Base-by-base conservation (phyloP, 106 monocot genomes). In the Chionographis japonica region DNA sequence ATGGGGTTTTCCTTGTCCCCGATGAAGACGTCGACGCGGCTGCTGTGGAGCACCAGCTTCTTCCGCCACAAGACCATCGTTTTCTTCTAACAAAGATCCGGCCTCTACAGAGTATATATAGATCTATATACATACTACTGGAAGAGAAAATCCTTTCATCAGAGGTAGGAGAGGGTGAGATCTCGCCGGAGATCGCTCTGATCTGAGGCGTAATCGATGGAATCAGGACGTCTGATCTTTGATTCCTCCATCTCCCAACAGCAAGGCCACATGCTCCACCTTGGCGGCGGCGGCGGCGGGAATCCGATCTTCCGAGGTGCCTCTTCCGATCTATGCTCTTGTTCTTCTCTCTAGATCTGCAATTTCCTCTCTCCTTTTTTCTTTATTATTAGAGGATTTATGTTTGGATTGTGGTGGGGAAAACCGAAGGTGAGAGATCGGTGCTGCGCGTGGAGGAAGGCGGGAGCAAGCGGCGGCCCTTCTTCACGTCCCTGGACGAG, bases 401-500 rank as follows among this genome's bases (percentile, higher is more conserved):
- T 58, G 36, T 8, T 69, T 27, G 58, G 12, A 42, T 61, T 39
- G 11, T 18, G 37, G 51, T 27, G 18, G 58, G 58, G 77, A 59
- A 65, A 64, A 15, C 50, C 66, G 69, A 68, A 76, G 84, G 84
- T 40, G 72, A 53, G 61, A 68, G 70, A 71, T 75, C 83, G 53
- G 58, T 78, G 60, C 10, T 84, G 15, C 66, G 60, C 20, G 51
- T 85, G 66, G 86, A 68, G 64, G 81, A 76, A 50, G 60, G 64
- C 18, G 6, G 75, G 55, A 62, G 56, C 8, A 89, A 79, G 75
- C 71, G 69, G 15, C 68, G 81, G 40, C 86, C 84, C 13, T 86
- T 89, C 72, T 83, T 88, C 66, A 81, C 82, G 61, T 70, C 83
- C 10, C 61, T 70, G 27, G 90, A 90, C 5, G 84, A 88, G 43